phyloP scores from a whole-genome alignment of 2,329 filamentous ascomycete species.

The Teratosphaeria destructans region DNA sequence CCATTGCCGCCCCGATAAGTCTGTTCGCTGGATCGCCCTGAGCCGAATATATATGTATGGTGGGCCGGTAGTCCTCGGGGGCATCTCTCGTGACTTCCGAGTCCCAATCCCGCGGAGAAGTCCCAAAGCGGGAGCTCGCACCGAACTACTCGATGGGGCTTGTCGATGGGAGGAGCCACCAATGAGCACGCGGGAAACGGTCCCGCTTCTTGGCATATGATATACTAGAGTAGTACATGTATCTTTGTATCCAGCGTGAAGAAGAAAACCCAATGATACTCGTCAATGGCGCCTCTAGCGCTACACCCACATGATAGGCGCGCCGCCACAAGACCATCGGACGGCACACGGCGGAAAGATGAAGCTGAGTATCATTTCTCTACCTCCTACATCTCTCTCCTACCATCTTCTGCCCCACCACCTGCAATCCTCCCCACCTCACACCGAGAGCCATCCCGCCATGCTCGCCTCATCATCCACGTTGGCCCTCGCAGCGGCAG shows the following conservation, averaged over 20 bases:
- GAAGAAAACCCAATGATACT: neutral
- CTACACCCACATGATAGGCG: neutral
- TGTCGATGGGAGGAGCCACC: neutral
- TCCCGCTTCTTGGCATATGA: neutral
- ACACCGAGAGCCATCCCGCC: neutral
- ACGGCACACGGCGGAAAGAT: neutral
- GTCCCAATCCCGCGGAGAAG: neutral
- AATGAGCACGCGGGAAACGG: neutral
- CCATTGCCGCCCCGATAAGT: no score
- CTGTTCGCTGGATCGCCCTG: no score
- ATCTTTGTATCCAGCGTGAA: neutral
- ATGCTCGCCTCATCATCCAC: constrained; percentile 7
- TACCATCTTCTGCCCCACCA: neutral
- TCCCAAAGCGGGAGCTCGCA: neutral
- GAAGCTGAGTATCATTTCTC: neutral
- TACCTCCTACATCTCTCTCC: no score
- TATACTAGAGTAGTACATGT: no score
- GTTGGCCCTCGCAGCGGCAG: constrained; percentile 17
- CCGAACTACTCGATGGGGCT: neutral
- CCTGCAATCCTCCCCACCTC: no score
- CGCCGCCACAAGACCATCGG: neutral
- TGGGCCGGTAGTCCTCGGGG: no score
- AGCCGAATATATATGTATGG: no score
- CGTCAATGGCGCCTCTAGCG: neutral
- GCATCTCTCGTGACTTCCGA: no score